Evolutionary conservation across 495 filamentous ascomycete species (phyloP), one percentile per base, ranked within the genome.

Genomic region (Xylaria scruposa): DNA sequence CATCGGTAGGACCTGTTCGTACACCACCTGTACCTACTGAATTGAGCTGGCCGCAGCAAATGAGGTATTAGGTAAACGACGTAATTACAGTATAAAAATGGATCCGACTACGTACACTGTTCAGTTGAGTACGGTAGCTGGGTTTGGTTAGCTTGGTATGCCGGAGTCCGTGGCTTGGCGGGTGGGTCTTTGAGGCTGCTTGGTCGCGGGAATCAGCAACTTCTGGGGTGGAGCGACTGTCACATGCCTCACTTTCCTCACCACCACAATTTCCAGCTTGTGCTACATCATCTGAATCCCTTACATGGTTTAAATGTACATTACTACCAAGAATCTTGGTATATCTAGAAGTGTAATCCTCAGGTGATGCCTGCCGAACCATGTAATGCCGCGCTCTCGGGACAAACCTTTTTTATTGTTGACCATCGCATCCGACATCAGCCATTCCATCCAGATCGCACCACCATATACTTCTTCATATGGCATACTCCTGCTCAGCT

Each of bases 381-480:
- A 70, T 63, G 68, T 70, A 21, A 70, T 70, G 19, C 58, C 68
- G 26, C 67, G 31, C 8, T 10, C 19, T 26, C 36, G 38, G 24
- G 24, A 24, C 26, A 61, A 54, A 2, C 38, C 29, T n/a, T 70
- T 70, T 54, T 63, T 70, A 44, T 53, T 26, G 26, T 49, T 54
- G 60, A 63, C 44, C 31, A 63, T 21, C 60, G 40, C 21, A 10
- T 12, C 38, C 51, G 24, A 36, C 4, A 19, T 33, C 66, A 2
- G 1, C 1, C 65, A 15, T 51, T 47, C 21, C 49, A 38, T 53
- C 21, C 65, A 13, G 6, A 33, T 38, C 49, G 42, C 47, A 9
- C 49, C 6, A 21, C 21, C 36, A 19, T 19, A 53, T 40, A 8
- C 24, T 51, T 2, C 21, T 33, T 70, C 53, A 26, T 66, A 60